Conservation (phyloP, 176 grass and related monocot genomes). For the Tillandsia fasciculata region DNA sequence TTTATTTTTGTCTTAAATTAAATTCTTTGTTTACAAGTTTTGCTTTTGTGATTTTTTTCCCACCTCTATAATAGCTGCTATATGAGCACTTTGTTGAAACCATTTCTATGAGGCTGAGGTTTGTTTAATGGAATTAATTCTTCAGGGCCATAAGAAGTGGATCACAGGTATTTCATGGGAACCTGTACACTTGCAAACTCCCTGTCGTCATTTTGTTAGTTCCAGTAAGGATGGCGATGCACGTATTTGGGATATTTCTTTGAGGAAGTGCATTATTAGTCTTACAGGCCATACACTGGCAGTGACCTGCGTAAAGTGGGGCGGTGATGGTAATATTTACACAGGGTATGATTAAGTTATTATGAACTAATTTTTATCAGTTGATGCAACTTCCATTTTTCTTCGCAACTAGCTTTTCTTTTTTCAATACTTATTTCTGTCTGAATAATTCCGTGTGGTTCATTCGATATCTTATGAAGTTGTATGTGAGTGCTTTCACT, state of each 20-base stretch:
- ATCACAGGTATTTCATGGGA: conserved; percentile 97
- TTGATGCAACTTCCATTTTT: neutral
- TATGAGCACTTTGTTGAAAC: no score
- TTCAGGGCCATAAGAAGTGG: conserved; percentile 90
- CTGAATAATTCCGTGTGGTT: no score
- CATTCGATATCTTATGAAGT: no score
- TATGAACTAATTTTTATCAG: neutral
- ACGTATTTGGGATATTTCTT: conserved; percentile 73
- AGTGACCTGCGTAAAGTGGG: conserved; percentile 97
- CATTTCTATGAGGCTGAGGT: no score
- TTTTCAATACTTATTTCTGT: no score
- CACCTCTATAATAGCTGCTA: no score
- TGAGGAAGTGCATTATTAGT: conserved; percentile 64
- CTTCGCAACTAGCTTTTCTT: neutral
- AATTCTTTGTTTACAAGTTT: no score
- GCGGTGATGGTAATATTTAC: conserved; percentile 88
- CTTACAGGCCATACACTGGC: conserved; percentile 84
- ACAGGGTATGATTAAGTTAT: conserved; percentile 43
- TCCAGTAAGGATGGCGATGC: conserved; percentile 98
- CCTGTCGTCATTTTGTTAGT: conserved; percentile 78
- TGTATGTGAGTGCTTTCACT: no score
- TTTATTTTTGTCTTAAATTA: no score
- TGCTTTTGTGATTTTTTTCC: no score
- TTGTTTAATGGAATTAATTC: neutral
- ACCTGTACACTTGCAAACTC: conserved; percentile 83